These are phyloP conservation scores for Paramecium octaurelia DNA, from an alignment of 73 alveolate genomes.

Conservation along the genomic window DNA sequence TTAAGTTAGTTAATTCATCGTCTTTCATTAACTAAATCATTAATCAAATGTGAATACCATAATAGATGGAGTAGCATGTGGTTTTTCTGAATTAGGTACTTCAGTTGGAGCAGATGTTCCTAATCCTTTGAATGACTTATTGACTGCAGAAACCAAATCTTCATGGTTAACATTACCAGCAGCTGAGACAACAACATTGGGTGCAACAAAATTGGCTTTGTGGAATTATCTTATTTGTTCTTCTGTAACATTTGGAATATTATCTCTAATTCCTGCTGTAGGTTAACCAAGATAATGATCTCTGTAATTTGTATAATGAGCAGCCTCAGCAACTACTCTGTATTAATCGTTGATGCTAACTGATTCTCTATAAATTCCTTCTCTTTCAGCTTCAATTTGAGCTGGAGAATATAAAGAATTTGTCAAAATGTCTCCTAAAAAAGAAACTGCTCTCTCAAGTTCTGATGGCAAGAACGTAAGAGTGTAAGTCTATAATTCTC, in stretches of 20 bases:
- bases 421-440: slow-evolving; percentile 74
- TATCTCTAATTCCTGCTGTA: slow-evolving; percentile 78
- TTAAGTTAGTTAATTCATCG: slow-evolving; percentile 81
- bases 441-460: slow-evolving; percentile 68
- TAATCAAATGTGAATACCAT: not conserved
- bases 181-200: slow-evolving; percentile 80
- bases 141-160: slow-evolving; percentile 66
- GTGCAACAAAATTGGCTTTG: slow-evolving; percentile 71
- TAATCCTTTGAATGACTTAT: slow-evolving; percentile 70
- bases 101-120: slow-evolving; percentile 54
- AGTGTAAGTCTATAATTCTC: slow-evolving; percentile 74
- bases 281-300: slow-evolving; percentile 84
- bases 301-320: slow-evolving; percentile 77
- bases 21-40: slow-evolving; percentile 67
- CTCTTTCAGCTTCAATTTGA: slow-evolving; percentile 75
- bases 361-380: slow-evolving; percentile 67
- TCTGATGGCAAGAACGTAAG: slow-evolving; percentile 70
- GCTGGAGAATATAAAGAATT: slow-evolving; percentile 64
- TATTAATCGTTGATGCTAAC: slow-evolving; percentile 65
- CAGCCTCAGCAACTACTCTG: slow-evolving; percentile 70
- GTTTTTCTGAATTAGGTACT: slow-evolving; percentile 67
- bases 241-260: slow-evolving; percentile 63
- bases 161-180: slow-evolving; percentile 82
- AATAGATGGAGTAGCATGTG: slow-evolving; percentile 79
- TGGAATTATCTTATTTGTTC: slow-evolving; percentile 71